Evolutionary conservation across 805 yeast species (phyloP).

Genomic region (Cyberlindnera misumaiensis): DNA sequence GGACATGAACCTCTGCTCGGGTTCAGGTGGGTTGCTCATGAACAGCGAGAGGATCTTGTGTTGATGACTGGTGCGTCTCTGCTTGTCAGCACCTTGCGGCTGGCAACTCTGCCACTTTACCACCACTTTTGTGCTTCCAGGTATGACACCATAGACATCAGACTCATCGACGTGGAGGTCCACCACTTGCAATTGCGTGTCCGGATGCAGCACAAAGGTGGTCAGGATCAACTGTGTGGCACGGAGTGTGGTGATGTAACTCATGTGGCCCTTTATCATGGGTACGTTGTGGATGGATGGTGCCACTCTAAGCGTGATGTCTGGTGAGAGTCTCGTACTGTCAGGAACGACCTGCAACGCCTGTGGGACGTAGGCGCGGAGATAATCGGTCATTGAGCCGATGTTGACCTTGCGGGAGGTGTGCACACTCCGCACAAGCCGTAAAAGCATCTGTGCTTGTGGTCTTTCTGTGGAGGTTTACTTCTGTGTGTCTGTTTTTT

Average conservation of each 20-base stretch:
- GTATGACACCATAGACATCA: conserved; percentile 10
- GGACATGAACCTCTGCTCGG: conserved; percentile 17
- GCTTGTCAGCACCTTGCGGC: conserved; percentile 17
- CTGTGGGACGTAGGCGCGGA: conserved; percentile 43
- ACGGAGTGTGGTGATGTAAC: conserved; percentile 51
- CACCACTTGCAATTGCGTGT: conserved; percentile 44
- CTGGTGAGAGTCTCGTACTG: conserved; percentile 34
- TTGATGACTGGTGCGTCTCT: neutral
- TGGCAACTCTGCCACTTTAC: conserved; percentile 54
- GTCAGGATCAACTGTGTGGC: conserved; percentile 48
- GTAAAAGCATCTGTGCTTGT: too few relatives aligned
- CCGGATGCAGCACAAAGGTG: conserved; percentile 48
- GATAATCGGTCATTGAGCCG: conserved; percentile 44
- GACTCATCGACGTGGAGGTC: conserved; percentile 16
- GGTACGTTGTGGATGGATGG: conserved; percentile 51
- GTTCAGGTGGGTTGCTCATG: neutral
- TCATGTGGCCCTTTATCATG: conserved; percentile 43
- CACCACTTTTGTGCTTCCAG: conserved; percentile 39
- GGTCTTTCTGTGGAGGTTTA: too few relatives aligned
- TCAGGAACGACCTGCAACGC: conserved; percentile 42
- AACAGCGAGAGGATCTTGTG: too few relatives aligned
- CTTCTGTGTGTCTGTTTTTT: too few relatives aligned
- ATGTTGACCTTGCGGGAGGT: conserved; percentile 32
- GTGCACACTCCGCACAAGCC: neutral
- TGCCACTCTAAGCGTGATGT: conserved; percentile 46